phyloP scores from a whole-genome alignment of 306 rosid genomes.

The Cucurbita argyrosperma region DNA sequence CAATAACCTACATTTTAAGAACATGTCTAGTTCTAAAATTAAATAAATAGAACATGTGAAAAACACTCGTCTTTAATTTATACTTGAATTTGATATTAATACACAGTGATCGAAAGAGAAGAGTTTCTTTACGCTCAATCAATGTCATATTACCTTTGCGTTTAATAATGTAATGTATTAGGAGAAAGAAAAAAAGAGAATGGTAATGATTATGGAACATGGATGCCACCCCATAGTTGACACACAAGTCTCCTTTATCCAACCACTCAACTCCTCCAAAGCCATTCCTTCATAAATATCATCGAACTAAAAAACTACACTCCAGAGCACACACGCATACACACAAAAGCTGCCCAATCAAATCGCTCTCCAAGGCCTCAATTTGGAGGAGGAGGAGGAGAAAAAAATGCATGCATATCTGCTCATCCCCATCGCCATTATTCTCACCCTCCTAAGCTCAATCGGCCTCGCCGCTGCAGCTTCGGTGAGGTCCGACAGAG shows the following conservation, averaged over 20 bases:
- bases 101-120: not conserved
- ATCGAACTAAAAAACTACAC: not conserved
- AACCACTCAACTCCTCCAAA: constrained; percentile 5
- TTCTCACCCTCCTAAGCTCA: constrained; percentile 17
- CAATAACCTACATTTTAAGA: not conserved
- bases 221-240: constrained; percentile 69
- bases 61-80: not conserved
- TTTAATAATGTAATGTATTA: not conserved
- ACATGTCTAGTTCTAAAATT: not conserved
- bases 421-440: not conserved
- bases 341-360: not conserved
- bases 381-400: not conserved
- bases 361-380: constrained; percentile 3
- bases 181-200: not conserved
- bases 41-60: not conserved
- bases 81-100: not conserved
- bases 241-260: constrained; percentile 15
- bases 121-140: not conserved
- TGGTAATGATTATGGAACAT: constrained; percentile 61
- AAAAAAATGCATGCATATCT: constrained; percentile 8
- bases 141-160: not conserved
- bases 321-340: too few species aligned
- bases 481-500: not conserved
- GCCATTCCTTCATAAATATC: constrained; percentile 12
- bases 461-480: not conserved